Percentiles rank a stretch among this genome's conserved stretches.
These are phyloP conservation scores for Plasmodium gaboni DNA, from an alignment of 169 alveolate genomes.

Conservation along the genomic window DNA sequence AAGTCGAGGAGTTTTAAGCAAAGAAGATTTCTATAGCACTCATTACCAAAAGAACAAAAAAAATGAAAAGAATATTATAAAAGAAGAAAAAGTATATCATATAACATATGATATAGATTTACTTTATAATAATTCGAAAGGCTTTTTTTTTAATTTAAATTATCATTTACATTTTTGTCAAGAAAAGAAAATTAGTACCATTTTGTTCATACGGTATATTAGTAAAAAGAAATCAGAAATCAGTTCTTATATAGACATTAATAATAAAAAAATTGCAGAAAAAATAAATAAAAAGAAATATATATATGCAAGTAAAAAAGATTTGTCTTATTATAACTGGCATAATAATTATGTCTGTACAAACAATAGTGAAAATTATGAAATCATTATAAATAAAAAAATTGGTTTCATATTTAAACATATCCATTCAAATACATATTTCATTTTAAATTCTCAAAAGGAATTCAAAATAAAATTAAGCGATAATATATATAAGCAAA, in stretches of 20 bases:
- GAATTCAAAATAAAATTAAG: slow-evolving; percentile 34
- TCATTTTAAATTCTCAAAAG: slow-evolving; percentile 27
- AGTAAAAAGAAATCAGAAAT: slow-evolving; percentile 53
- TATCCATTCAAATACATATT: slow-evolving; percentile 26
- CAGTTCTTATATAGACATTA: slow-evolving; percentile 65
- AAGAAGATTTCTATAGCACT: slow-evolving; percentile 62
- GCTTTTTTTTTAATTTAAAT: slow-evolving; percentile 39
- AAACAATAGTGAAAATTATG: slow-evolving; percentile 48
- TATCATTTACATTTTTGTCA: slow-evolving; percentile 62
- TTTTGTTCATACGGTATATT: slow-evolving; percentile 62
- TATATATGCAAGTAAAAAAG: slow-evolving; percentile 60
- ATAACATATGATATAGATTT: slow-evolving; percentile 41
- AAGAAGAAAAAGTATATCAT: slow-evolving; percentile 32
- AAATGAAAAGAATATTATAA: slow-evolving; percentile 17
- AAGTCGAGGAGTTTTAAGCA: slow-evolving; percentile 63
- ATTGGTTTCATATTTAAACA: slow-evolving; percentile 64
- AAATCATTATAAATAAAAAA: slow-evolving; percentile 51
- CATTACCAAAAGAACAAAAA: slow-evolving; percentile 19
- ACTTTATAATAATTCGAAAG: slow-evolving; percentile 25
- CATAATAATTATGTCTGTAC: slow-evolving; percentile 64
- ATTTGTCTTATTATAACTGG: slow-evolving; percentile 64
- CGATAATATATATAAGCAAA: slow-evolving; percentile 28
- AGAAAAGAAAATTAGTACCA: slow-evolving; percentile 46
- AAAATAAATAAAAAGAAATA: slow-evolving; percentile 58
- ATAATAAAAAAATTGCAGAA: slow-evolving; percentile 18